Evolutionary conservation across 768 basidiomycete genomes (phyloP).

Genomic region (Kwoniella heveanensis): DNA sequence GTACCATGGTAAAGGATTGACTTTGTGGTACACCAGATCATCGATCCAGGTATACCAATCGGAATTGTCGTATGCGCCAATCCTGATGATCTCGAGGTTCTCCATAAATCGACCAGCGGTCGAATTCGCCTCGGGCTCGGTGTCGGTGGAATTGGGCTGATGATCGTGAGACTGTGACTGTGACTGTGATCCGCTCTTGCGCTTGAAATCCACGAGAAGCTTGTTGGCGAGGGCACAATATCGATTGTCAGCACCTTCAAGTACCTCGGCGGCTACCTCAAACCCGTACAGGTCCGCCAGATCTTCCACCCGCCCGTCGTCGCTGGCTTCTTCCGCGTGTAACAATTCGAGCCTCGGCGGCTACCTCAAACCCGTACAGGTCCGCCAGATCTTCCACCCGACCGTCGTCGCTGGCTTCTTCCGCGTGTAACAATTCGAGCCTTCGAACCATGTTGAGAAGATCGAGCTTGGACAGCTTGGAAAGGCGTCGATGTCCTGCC

Average conservation of each 20-base stretch:
- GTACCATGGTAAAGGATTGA: neutral
- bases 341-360: neutral
- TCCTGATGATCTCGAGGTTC: neutral
- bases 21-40: neutral
- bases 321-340: too few species aligned
- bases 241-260: neutral
- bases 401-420: neutral
- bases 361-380: neutral
- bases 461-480: neutral
- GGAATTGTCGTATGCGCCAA: neutral
- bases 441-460: neutral
- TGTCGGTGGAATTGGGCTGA: too few species aligned
- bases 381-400: neutral
- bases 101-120: neutral
- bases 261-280: neutral
- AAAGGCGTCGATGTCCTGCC: too few species aligned
- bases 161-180: neutral
- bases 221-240: neutral
- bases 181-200: too few species aligned
- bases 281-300: neutral
- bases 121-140: too few species aligned
- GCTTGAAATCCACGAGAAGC: neutral
- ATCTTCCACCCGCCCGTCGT: neutral
- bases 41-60: neutral
- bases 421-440: too few species aligned